Percentiles rank a stretch among this genome's conserved stretches.
Evolutionary conservation across 257 asterid species (phyloP).

Genomic region (Primulina eburnea): DNA sequence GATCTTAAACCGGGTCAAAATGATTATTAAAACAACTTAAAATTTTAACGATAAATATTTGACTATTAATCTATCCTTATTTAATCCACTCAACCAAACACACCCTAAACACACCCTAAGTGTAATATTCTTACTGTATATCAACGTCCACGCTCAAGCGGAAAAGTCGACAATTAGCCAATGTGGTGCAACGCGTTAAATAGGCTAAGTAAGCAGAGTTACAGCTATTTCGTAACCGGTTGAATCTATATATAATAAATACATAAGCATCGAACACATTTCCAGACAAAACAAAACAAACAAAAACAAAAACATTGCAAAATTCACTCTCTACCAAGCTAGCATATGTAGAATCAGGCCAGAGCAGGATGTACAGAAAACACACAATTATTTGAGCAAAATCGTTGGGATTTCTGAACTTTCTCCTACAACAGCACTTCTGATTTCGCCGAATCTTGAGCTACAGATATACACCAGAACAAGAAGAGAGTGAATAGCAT

Average conservation of each 20-base stretch:
- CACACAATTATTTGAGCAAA: slow-evolving; percentile 16
- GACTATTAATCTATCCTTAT: no score
- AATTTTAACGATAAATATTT: no score
- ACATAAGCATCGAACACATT: not conserved
- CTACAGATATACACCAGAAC: slow-evolving; percentile 28
- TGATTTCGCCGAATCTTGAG: slow-evolving; percentile 23
- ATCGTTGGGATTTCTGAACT: slow-evolving; percentile 4
- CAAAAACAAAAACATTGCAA: not conserved
- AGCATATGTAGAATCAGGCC: not conserved
- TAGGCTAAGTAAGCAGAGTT: not conserved
- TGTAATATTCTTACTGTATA: no score
- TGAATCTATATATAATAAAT: not conserved
- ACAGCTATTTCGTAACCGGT: not conserved
- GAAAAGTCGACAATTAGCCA: no score
- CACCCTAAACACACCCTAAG: no score
- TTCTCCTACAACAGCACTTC: slow-evolving; percentile 21
- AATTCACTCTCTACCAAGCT: not conserved
- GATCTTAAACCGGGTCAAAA: no score
- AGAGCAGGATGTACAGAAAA: slow-evolving; percentile 16
- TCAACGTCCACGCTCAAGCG: no score
- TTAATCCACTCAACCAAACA: no score
- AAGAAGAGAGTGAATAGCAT: slow-evolving; percentile 2
- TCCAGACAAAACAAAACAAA: not conserved
- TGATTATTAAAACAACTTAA: no score
- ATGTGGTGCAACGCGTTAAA: no score